Conservation (phyloP, 1,284 basidiomycete genomes). For the Microbotryum saponariae region DNA sequence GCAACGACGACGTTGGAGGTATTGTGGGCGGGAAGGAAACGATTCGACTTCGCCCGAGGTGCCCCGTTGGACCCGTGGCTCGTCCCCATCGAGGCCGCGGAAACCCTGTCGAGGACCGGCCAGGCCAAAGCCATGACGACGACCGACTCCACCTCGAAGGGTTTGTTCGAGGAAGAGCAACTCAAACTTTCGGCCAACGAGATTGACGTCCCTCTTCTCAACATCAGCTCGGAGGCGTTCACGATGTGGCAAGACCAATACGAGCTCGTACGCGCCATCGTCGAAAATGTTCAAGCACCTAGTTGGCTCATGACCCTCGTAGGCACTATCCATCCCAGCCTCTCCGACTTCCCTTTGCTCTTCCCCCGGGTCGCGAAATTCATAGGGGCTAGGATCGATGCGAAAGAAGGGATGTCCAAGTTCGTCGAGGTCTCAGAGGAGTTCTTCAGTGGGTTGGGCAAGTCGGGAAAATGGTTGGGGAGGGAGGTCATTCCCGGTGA, state of each 20-base stretch:
- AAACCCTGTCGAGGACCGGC: background rate
- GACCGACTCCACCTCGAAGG: background rate
- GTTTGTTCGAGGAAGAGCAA: background rate
- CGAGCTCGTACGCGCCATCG: slow-evolving; percentile 37
- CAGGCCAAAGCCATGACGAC: background rate
- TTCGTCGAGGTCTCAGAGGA: slow-evolving; percentile 14
- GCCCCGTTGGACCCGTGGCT: slow-evolving; percentile 32
- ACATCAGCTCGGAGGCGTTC: slow-evolving; percentile 45
- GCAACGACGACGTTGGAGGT: slow-evolving; percentile 31
- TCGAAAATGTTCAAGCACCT: slow-evolving; percentile 32
- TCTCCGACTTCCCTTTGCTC: slow-evolving; percentile 38
- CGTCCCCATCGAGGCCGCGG: slow-evolving; percentile 12
- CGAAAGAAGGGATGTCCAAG: background rate
- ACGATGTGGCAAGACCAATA: slow-evolving; percentile 36
- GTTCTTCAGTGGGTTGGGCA: slow-evolving; percentile 6
- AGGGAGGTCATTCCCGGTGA: slow-evolving; percentile 6
- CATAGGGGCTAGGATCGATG: slow-evolving; percentile 34
- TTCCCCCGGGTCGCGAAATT: slow-evolving; percentile 32
- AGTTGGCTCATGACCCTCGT: slow-evolving; percentile 29
- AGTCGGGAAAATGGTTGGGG: background rate
- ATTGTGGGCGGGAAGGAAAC: slow-evolving; percentile 5
- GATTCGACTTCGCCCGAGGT: slow-evolving; percentile 22
- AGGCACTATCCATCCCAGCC: slow-evolving; percentile 36
- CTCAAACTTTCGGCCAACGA: slow-evolving; percentile 4
- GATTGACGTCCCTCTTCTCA: slow-evolving; percentile 42